A percentile compares a stretch with the other conserved stretches of the same genome.
These are phyloP conservation scores for Erodium texanum DNA, from an alignment of 441 rosid genomes.

Conservation along the genomic window DNA sequence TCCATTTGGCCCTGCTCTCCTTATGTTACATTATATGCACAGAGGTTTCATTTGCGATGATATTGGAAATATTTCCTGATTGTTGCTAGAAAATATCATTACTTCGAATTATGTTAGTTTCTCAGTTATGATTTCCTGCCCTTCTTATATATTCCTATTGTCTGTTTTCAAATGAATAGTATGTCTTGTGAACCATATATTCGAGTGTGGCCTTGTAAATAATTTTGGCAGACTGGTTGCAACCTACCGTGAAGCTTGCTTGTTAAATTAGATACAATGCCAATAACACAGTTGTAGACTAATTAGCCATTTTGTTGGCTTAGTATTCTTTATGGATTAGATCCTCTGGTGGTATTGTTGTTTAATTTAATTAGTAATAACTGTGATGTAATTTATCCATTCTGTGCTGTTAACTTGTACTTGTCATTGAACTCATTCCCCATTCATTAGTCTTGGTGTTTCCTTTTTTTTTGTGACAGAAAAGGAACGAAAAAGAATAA, in stretches of 20 bases:
- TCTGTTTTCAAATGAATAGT: not conserved
- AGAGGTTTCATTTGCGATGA: too few species aligned
- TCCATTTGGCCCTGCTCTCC: too few species aligned
- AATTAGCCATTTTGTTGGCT: not conserved
- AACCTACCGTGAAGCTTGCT: not conserved
- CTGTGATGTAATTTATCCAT: not conserved
- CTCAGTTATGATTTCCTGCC: not conserved
- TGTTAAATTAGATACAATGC: not conserved
- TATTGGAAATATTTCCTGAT: too few species aligned
- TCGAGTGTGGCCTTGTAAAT: not conserved
- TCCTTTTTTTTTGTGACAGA: not conserved
- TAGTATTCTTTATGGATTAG: not conserved
- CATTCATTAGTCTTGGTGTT: not conserved
- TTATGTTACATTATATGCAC: too few species aligned
- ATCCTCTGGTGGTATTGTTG: not conserved
- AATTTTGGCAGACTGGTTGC: not conserved
- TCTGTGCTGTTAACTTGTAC: not conserved
- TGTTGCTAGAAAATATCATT: too few species aligned
- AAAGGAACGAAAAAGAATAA: not conserved
- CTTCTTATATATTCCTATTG: not conserved
- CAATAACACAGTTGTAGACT: not conserved
- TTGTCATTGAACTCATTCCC: not conserved
- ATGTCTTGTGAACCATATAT: not conserved
- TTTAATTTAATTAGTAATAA: not conserved
- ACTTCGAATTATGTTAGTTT: too few species aligned